A percentile compares a stretch with the other conserved stretches of the same genome.
phyloP scores from a whole-genome alignment of 2,329 filamentous ascomycete genomes.

The Parafenestella ontariensis region DNA sequence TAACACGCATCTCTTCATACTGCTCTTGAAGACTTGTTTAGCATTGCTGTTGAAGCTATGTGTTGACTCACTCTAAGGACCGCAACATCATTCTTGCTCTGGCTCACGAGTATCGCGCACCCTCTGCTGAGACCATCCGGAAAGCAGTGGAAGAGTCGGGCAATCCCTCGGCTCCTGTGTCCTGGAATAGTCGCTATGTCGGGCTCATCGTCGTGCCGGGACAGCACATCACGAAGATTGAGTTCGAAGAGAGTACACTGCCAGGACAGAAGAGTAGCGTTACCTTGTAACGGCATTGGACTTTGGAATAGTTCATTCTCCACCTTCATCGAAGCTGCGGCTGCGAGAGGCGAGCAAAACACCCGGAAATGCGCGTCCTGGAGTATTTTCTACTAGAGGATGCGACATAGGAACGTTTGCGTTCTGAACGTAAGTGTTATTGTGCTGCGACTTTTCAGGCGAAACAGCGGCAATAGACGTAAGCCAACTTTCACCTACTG shows the following conservation, averaged over 20 bases:
- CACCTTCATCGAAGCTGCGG: no score
- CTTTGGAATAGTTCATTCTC: not conserved
- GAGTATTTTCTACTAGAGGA: no score
- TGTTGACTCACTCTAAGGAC: constrained; percentile 63
- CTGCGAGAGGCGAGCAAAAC: no score
- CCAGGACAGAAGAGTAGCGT: constrained; percentile 33
- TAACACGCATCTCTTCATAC: not conserved
- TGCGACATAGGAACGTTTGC: no score
- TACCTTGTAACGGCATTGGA: constrained; percentile 20
- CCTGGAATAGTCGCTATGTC: constrained; percentile 85
- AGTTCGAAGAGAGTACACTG: constrained; percentile 71
- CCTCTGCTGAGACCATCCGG: constrained; percentile 56
- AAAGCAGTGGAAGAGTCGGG: constrained; percentile 40
- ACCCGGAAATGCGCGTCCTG: no score
- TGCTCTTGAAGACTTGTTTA: not conserved
- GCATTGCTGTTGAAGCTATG: not conserved
- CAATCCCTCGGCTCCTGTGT: constrained; percentile 60
- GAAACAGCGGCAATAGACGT: not conserved
- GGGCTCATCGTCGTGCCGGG: constrained; percentile 91
- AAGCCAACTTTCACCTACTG: not conserved
- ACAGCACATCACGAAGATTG: constrained; percentile 83
- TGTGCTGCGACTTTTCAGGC: no score
- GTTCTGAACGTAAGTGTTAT: no score
- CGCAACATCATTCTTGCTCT: constrained; percentile 85
- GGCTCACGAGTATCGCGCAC: constrained; percentile 88